Evolutionary conservation across 345 rosid genomes (phyloP).

Genomic region (Eucalyptus guilfoylei): DNA sequence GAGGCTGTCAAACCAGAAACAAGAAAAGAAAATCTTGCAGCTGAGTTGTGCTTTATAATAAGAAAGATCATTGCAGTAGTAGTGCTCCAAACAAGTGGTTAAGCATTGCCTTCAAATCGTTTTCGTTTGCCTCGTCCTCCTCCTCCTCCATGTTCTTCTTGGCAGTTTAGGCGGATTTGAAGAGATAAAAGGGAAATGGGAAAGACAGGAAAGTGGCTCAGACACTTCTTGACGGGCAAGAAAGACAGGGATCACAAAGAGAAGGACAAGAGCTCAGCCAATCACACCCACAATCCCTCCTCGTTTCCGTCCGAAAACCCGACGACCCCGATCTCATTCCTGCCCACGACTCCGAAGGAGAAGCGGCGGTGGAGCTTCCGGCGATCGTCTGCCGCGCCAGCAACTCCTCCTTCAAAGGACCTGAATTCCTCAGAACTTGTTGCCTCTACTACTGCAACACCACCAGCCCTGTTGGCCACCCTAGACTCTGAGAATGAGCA

Average conservation of each 20-base stretch:
- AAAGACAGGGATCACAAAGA: slow-evolving; percentile 39
- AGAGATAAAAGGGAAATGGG: slow-evolving; percentile 32
- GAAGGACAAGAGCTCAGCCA: slow-evolving; percentile 1
- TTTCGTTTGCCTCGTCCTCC: not conserved
- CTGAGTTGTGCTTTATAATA: not conserved
- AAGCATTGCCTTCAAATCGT: not conserved
- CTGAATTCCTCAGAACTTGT: slow-evolving; percentile 10
- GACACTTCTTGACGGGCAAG: slow-evolving; percentile 54
- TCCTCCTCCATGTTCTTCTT: not conserved
- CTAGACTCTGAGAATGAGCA: slow-evolving; percentile 26
- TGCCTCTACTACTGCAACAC: not conserved
- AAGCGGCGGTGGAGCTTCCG: slow-evolving; percentile 87
- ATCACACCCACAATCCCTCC: slow-evolving; percentile 2
- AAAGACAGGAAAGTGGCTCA: slow-evolving; percentile 81
- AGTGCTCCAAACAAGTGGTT: not conserved
- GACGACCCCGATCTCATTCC: slow-evolving; percentile 21
- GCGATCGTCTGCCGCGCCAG: slow-evolving; percentile 51
- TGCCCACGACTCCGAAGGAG: slow-evolving; percentile 61
- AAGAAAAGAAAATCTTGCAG: not conserved
- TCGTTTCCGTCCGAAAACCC: slow-evolving; percentile 12
- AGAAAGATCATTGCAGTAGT: not conserved
- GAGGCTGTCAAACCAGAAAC: slow-evolving; percentile 10
- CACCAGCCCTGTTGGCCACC: not conserved
- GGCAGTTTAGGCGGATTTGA: not conserved
- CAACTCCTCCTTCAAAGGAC: slow-evolving; percentile 17